phyloP scores from a whole-genome alignment of 2,329 filamentous ascomycete species.

The Sphaceloma murrayae region DNA sequence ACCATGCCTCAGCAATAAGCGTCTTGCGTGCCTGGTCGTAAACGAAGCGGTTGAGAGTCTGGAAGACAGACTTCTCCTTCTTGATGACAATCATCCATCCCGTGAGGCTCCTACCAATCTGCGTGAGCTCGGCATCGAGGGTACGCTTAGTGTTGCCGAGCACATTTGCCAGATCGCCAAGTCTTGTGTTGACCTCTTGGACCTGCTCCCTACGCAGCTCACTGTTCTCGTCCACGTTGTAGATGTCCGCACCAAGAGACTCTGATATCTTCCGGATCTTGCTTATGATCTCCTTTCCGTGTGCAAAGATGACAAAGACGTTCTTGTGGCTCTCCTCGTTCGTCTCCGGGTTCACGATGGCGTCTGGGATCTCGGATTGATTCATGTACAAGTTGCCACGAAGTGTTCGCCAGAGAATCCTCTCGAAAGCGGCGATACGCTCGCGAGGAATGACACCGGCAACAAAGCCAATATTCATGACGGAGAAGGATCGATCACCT shows the following conservation, averaged over 20 bases:
- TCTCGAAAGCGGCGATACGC: slow-evolving; percentile 88
- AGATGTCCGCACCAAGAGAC: slow-evolving; percentile 88
- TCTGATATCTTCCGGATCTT: slow-evolving; percentile 99
- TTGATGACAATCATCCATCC: slow-evolving; percentile 97
- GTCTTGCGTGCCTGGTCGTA: slow-evolving; percentile 95
- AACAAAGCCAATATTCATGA: slow-evolving; percentile 98
- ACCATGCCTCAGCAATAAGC: slow-evolving; percentile 95
- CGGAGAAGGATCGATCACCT: slow-evolving; percentile 82
- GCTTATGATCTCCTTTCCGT: slow-evolving; percentile 94
- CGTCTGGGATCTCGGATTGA: slow-evolving; percentile 93
- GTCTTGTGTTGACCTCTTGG: slow-evolving; percentile 88
- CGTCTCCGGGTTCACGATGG: slow-evolving; percentile 80
- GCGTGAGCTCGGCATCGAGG: slow-evolving; percentile 81
- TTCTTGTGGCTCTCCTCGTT: slow-evolving; percentile 95
- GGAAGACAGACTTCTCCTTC: slow-evolving; percentile 97
- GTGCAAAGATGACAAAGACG: slow-evolving; percentile 97
- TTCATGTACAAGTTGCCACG: slow-evolving; percentile 99
- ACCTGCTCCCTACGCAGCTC: slow-evolving; percentile 92
- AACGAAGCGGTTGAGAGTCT: slow-evolving; percentile 90
- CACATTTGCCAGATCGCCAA: slow-evolving; percentile 85
- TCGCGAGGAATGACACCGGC: slow-evolving; percentile 91
- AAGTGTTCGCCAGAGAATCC: slow-evolving; percentile 93
- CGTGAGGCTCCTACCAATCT: slow-evolving; percentile 84
- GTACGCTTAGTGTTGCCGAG: slow-evolving; percentile 91
- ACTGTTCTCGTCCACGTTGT: slow-evolving; percentile 95